Evolutionary conservation across 2,329 filamentous ascomycete genomes (phyloP), one percentile per base, ranked within the genome.

Genomic region (Paraconiothyrium brasiliense): DNA sequence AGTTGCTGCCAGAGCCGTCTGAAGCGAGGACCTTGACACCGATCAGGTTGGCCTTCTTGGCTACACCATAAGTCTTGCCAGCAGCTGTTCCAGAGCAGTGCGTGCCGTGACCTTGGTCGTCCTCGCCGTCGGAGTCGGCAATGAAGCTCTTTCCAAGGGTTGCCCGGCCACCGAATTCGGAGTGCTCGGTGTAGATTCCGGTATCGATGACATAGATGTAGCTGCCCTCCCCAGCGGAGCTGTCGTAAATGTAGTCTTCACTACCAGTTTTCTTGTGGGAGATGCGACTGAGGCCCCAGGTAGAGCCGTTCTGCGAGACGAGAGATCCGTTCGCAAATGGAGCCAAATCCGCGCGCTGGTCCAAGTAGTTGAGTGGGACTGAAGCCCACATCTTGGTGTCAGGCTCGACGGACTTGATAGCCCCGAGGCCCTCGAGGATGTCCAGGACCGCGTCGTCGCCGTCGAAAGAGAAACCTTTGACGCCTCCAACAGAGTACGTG

Each of bases 141-240:
- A 95, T 95, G 73, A 99, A 94, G 70, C 96, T 99, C 89, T 97
- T 95, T 79, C 95, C 95, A 95, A 96, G 99, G 75, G 88, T 85
- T 71, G 96, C 95, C 80, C 95, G 94, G 65, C 92, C 94, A 82
- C 97, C 94, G 69, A 99, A 99, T 83, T 99, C 95, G 71, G 97
- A 93, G 84, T 99, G 95, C 51, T 94, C 87, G 70, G 85, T 81
- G 85, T 97, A 97, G 86, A 92, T 97, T 76, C 95, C 96, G 60
- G 95, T 99, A 84, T 99, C 95, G 76, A 99, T 97, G 68, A 98
- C 92, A 78, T 99, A 99, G 76, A 94, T 95, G 82, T 99, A 95
- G 71, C 99, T 95, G 79, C 95, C 96, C 85, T 98, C 94, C 79
- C 95, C 95, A 77, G 91, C 94, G 57, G 96, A 90, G 59, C 87